phyloP scores from a whole-genome alignment of 2,329 filamentous ascomycete genomes.

The Penicillium sp. region DNA sequence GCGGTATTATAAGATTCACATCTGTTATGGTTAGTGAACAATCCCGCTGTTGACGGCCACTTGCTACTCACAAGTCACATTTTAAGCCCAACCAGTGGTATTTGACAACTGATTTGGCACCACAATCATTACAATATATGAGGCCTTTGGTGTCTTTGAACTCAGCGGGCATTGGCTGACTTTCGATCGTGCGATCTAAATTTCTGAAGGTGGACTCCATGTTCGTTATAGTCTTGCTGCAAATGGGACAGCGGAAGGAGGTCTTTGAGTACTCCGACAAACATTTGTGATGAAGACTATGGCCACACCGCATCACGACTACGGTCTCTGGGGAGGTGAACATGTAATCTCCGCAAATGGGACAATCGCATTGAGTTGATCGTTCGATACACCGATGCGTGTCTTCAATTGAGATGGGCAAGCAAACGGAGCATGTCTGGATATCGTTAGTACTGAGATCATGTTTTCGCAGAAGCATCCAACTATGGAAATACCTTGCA shows the following conservation, averaged over 20 bases:
- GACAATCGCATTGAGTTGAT: slow-evolving; percentile 93
- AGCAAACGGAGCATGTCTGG: slow-evolving; percentile 89
- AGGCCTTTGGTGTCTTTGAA: slow-evolving; percentile 80
- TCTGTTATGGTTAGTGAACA: slow-evolving; percentile 32
- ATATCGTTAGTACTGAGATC: slow-evolving; percentile 25
- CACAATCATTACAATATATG: slow-evolving; percentile 94
- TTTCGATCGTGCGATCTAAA: slow-evolving; percentile 82
- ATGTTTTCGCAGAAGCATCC: not conserved
- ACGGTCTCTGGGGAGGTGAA: slow-evolving; percentile 89
- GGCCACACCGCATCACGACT: slow-evolving; percentile 93
- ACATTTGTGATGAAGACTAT: slow-evolving; percentile 91
- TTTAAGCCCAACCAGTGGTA: slow-evolving; percentile 97
- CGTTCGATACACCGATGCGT: slow-evolving; percentile 94
- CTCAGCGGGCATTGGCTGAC: slow-evolving; percentile 89
- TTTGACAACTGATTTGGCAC: slow-evolving; percentile 79
- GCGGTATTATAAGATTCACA: slow-evolving; percentile 57
- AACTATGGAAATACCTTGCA: slow-evolving; percentile 74
- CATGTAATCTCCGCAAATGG: slow-evolving; percentile 95
- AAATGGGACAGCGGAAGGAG: slow-evolving; percentile 95
- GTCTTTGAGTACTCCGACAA: slow-evolving; percentile 85
- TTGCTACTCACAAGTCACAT: slow-evolving; percentile 64
- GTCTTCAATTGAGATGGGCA: slow-evolving; percentile 82
- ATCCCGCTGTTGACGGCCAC: not conserved
- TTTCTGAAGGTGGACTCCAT: slow-evolving; percentile 97
- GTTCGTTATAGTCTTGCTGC: slow-evolving; percentile 94